Evolutionary conservation across 2,329 filamentous ascomycete genomes (phyloP).

Genomic region (Pezicula carpinea): DNA sequence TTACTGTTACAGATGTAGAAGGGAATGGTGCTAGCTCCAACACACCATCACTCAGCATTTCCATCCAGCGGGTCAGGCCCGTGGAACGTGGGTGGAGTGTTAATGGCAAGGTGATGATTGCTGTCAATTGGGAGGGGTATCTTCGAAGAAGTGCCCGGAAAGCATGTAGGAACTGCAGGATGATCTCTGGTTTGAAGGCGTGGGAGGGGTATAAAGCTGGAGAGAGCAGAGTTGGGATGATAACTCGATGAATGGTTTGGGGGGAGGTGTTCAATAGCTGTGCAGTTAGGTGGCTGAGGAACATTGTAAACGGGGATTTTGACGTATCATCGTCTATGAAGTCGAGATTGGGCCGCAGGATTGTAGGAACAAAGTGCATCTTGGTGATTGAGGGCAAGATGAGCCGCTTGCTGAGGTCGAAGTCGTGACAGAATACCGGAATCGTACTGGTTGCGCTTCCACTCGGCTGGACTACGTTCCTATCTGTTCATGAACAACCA

Average conservation of each 20-base stretch:
- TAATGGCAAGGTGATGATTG: slow-evolving; percentile 72
- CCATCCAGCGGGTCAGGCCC: slow-evolving; percentile 80
- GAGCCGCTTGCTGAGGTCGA: slow-evolving; percentile 66
- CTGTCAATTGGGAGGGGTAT: slow-evolving; percentile 60
- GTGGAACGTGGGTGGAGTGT: slow-evolving; percentile 72
- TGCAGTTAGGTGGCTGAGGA: slow-evolving; percentile 54
- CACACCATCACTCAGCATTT: slow-evolving; percentile 79
- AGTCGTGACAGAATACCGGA: slow-evolving; percentile 62
- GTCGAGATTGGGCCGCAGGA: slow-evolving; percentile 21
- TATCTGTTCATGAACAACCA: slow-evolving; percentile 16
- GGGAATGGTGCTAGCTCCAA: slow-evolving; percentile 76
- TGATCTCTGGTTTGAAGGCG: slow-evolving; percentile 62
- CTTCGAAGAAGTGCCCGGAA: slow-evolving; percentile 71
- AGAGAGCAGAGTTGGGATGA: slow-evolving; percentile 81
- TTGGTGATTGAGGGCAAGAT: slow-evolving; percentile 47
- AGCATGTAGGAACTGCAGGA: slow-evolving; percentile 77
- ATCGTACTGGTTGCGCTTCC: slow-evolving; percentile 7
- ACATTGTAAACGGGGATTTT: slow-evolving; percentile 56
- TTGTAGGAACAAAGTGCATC: slow-evolving; percentile 46
- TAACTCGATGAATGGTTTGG: slow-evolving; percentile 68
- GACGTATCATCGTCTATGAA: slow-evolving; percentile 25
- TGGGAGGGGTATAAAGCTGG: slow-evolving; percentile 76
- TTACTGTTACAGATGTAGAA: slow-evolving; percentile 39
- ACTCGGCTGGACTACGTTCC: slow-evolving; percentile 13
- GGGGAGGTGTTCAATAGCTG: slow-evolving; percentile 53